phyloP scores from a whole-genome alignment of 2,329 filamentous ascomycete genomes.

The Ceratocystis destructans region DNA sequence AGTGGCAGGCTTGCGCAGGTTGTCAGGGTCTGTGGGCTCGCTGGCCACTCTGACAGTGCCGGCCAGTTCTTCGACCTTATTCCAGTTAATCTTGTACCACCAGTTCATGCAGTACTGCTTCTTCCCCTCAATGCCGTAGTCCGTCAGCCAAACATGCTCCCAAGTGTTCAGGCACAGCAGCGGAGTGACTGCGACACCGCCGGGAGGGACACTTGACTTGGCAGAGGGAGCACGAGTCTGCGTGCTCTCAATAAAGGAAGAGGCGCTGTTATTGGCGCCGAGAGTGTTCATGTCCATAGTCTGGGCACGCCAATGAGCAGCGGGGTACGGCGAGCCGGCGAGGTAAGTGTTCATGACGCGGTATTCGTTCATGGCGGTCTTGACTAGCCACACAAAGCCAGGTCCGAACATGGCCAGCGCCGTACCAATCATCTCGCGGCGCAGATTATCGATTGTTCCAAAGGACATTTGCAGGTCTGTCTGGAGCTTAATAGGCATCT shows the following conservation, averaged over 20 bases:
- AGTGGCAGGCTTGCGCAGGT: not conserved
- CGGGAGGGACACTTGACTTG: conserved; percentile 33
- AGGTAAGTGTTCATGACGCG: conserved; percentile 79
- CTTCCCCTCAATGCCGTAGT: conserved; percentile 68
- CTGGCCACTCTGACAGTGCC: conserved; percentile 15
- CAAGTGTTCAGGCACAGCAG: conserved; percentile 89
- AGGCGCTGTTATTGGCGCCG: conserved; percentile 29
- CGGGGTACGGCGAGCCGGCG: conserved; percentile 75
- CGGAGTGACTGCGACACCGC: conserved; percentile 56
- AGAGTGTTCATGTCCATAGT: conserved; percentile 55
- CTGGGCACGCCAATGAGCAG: conserved; percentile 67
- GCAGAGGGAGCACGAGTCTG: conserved; percentile 17
- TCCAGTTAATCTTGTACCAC: conserved; percentile 86
- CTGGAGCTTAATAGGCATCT: conserved; percentile 44
- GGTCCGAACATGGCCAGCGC: conserved; percentile 90
- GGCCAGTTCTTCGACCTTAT: conserved; percentile 42
- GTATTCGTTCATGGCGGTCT: conserved; percentile 35
- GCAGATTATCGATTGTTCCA: conserved; percentile 69
- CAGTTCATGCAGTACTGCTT: conserved; percentile 59
- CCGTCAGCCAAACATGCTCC: conserved; percentile 83
- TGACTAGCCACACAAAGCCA: conserved; percentile 92
- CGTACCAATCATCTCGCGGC: conserved; percentile 63
- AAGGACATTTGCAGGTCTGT: conserved; percentile 55
- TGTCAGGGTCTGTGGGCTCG: conserved; percentile 6
- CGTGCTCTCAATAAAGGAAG: conserved; percentile 25